Percentiles rank a stretch among this genome's conserved stretches.
phyloP scores from a whole-genome alignment of 2,329 filamentous ascomycete species.

The Talaromyces marneffei region DNA sequence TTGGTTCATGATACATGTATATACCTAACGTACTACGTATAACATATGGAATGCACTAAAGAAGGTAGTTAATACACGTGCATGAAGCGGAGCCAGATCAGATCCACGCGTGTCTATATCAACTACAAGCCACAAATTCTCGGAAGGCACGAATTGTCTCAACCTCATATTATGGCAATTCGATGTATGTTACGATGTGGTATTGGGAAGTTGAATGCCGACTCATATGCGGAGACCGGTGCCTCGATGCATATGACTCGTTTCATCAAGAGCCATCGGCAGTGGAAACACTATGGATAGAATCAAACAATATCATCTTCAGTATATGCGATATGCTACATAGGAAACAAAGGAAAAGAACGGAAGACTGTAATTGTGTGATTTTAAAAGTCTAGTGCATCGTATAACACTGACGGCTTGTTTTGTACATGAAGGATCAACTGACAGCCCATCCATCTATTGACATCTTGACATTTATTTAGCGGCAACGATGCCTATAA shows the following conservation, averaged over 20 bases:
- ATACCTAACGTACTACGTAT: too few species aligned
- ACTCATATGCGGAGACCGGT: too few species aligned
- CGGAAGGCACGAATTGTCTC: background rate
- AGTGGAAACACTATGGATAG: too few species aligned
- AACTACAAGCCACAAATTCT: background rate
- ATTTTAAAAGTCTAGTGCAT: constrained; percentile 22
- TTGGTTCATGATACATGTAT: background rate
- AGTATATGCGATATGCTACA: constrained; percentile 15
- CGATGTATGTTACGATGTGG: background rate
- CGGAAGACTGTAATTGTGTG: constrained; percentile 23
- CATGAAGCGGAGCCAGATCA: background rate
- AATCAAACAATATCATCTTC: background rate
- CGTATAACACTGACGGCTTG: constrained; percentile 28
- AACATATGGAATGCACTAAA: too few species aligned
- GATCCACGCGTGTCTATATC: background rate
- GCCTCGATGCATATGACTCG: background rate
- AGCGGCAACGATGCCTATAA: constrained; percentile 34
- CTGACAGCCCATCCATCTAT: constrained; percentile 25
- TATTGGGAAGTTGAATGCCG: background rate
- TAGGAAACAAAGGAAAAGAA: constrained; percentile 14
- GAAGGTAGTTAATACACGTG: background rate
- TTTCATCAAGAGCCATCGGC: background rate
- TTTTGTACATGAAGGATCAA: constrained; percentile 36
- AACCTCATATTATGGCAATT: background rate
- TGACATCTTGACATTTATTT: constrained; percentile 35